Evolutionary conservation across 163 green algal genomes (phyloP).

Genomic region (Trebouxia gelatinosa): DNA sequence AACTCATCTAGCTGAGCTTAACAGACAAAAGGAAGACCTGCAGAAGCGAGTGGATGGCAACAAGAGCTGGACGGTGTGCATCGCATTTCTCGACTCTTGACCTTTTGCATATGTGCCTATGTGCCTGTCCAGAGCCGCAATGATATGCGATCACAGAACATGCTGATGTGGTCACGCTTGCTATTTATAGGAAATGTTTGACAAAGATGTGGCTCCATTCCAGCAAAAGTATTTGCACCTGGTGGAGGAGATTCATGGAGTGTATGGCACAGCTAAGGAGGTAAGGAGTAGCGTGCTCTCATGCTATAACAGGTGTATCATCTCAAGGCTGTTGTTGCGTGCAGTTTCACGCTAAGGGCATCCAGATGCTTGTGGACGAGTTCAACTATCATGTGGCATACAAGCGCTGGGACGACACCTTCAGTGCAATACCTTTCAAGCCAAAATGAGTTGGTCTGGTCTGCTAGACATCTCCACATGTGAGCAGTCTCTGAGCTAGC

Average conservation of each 20-base stretch:
- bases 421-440: constrained; percentile 41
- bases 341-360: constrained; percentile 57
- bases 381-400: constrained; percentile 65
- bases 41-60: constrained; percentile 47
- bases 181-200: constrained; percentile 4
- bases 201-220: constrained; percentile 41
- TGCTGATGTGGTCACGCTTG: not conserved
- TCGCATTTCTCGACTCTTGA: too few species aligned
- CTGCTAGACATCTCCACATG: not conserved
- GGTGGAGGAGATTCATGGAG: constrained; percentile 53
- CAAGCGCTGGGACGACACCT: constrained; percentile 64
- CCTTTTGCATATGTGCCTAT: not conserved
- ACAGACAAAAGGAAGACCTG: constrained; percentile 46
- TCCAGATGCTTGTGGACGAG: constrained; percentile 58
- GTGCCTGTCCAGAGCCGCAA: too few species aligned
- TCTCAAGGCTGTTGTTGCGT: too few species aligned
- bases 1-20: constrained; percentile 48
- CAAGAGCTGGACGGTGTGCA: constrained; percentile 58
- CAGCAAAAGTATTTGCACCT: constrained; percentile 59
- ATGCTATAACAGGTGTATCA: too few species aligned
- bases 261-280: constrained; percentile 63
- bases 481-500: too few species aligned
- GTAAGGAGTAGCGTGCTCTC: too few species aligned
- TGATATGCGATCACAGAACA: not conserved
- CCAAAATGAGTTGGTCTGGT: not conserved